Evolutionary conservation across 73 alveolate genomes (phyloP), one percentile per base, ranked within the genome.

Genomic region (Blepharisma japonicum): DNA sequence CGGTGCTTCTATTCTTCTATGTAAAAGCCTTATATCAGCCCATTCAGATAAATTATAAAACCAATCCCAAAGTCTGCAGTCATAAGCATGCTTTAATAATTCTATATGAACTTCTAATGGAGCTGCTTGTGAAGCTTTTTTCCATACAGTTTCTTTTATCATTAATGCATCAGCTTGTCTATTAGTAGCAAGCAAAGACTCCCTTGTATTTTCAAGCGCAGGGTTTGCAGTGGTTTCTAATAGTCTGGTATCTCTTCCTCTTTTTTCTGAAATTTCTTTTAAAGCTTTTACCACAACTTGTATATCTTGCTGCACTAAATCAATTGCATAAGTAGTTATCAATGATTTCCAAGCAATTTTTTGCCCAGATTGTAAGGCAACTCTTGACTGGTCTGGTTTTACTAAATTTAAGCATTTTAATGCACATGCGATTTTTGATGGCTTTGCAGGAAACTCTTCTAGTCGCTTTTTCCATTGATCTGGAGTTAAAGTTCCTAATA

Each of bases 391-490:
- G 54, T 80, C 83, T 47, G 97, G 94, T 45, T 89, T 92, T 46
- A 91, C 87, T 23, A 90, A 89, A 56, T 87, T 84, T 55, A 94
- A 81, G n/a, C 92, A 87, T 81, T 94, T 96, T 32, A 89, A 79
- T 55, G 90, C 84, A 8, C 91, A 92, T 45, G 91, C 71, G 14
- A 86, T 93, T 39, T 87, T 86, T 56, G 87, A 86, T 71, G 90
- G 87, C 20, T 76, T 68, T 14, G 81, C 85, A 83, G 92, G 91
- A 6, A 94, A 90, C 82, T 96, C 99, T 80, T 96, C 99, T 25
- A 96, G 83, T 81, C 94, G 95, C 93, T 96, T 96, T 87, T 91
- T 96, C 99, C 99, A 96, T 21, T 93, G 89, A 70, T 96, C 99
- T 55, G 96, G 89, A 51, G 94, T 91, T 48, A 95, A 86, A 48